Evolutionary conservation across 768 basidiomycete species (phyloP), one percentile per base, ranked within the genome.

Genomic region (Podaxis pistillaris): DNA sequence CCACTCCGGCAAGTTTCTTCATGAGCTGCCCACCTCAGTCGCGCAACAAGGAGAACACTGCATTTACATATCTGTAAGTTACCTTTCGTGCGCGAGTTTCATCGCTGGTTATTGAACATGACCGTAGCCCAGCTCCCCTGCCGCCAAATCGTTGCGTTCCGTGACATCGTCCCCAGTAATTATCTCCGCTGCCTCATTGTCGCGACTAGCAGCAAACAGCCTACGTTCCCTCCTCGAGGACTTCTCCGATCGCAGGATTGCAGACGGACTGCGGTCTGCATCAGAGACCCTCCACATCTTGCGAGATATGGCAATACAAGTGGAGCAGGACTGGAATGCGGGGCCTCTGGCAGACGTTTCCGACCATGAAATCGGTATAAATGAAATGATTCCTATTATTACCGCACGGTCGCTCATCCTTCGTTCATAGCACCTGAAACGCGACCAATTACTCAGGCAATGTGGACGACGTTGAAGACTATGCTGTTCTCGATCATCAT

Each of bases 391-490:
- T 55, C 63, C 22, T 51, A 53, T 53, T 44, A 40, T 62, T 30
- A 13, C 47, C 13, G 44, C 60, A 19, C 46, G 63, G 17, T 28
- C 50, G 59, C 38, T 51, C 46, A 33, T 50, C 41, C 70, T 33
- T 38, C 33, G 51, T 36, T 44, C 52, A 38, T 63, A 85, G 83
- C 77, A 7, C 73, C 76, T 15, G 79, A 79, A 38, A 78, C 81
- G 0, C 80, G 76, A 33, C 76, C 79, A 26, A 63, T 84, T 19
- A 70, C 78, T 2, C 79, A 78, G n/a, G 73, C 78, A 2, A 77
- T 87, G 8, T 94, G 91, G 92, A 75, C 76, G 1, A 78, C 83
- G 26, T 79, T 92, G 68, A 94, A 93, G 73, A 90, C 87, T 0
- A 70, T 91, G 0, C 76, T 94, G n/a, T 94, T 94, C 72, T 82